Conservation (phyloP, 2,329 filamentous ascomycete genomes). For the Trichoderma harzianum region DNA sequence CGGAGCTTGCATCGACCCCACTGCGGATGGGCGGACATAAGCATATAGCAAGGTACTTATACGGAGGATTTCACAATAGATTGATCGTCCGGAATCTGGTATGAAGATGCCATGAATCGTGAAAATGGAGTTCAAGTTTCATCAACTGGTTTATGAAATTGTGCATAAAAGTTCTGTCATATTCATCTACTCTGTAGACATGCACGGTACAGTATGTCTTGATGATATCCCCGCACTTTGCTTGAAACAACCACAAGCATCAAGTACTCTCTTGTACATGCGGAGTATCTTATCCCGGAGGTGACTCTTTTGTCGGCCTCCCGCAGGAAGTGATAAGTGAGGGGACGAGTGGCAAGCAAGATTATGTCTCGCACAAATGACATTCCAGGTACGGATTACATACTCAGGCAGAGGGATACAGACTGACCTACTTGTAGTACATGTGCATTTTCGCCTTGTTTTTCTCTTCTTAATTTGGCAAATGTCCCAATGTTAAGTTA, state of each 20-base stretch:
- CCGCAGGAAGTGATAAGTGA: neutral
- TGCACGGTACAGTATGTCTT: neutral
- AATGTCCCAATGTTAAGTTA: neutral
- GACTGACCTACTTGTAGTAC: neutral
- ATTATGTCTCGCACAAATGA: neutral
- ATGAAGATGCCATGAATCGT: neutral
- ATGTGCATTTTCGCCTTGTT: neutral
- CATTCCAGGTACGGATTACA: neutral
- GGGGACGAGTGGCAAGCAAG: neutral
- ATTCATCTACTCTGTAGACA: neutral
- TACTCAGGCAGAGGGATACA: neutral
- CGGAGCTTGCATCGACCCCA: neutral
- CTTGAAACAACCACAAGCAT: no score
- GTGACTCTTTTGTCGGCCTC: neutral
- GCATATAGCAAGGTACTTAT: neutral
- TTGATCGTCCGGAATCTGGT: neutral
- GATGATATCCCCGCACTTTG: neutral
- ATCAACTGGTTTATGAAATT: neutral
- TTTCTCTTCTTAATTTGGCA: neutral
- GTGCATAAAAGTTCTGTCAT: neutral
- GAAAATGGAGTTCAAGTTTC: neutral
- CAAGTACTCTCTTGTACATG: neutral
- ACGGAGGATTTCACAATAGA: neutral
- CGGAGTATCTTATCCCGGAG: neutral
- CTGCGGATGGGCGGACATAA: neutral